Conservation (phyloP, 2,329 filamentous ascomycete species). For the Diaporthe nobilis region DNA sequence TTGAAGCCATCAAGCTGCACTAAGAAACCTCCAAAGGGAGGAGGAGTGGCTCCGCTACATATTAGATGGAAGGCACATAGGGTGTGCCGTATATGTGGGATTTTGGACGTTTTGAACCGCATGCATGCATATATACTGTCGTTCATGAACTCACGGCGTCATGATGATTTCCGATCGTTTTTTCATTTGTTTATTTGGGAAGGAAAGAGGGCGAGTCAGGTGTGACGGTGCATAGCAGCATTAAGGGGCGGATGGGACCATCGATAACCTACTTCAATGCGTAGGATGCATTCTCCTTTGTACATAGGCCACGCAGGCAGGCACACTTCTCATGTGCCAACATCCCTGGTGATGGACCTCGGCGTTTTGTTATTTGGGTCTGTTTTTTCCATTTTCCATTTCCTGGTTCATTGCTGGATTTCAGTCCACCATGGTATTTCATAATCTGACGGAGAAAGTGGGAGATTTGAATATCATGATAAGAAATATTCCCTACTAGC, state of each 20-base stretch:
- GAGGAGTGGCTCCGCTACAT: neutral
- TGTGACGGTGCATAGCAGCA: slow-evolving; percentile 32
- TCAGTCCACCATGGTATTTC: slow-evolving; percentile 2
- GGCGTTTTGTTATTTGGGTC: neutral
- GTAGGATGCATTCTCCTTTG: slow-evolving; percentile 16
- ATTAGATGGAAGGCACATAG: neutral
- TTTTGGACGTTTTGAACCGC: neutral
- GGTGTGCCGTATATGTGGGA: neutral
- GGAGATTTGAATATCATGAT: slow-evolving; percentile 5
- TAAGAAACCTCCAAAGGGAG: neutral
- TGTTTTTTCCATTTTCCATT: neutral
- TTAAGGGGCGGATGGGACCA: slow-evolving; percentile 14
- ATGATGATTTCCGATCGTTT: neutral
- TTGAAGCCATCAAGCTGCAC: slow-evolving; percentile 63
- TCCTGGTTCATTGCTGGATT: neutral
- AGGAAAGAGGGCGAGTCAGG: neutral
- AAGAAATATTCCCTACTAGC: neutral
- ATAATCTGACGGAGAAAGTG: slow-evolving; percentile 4
- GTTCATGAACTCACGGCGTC: slow-evolving; percentile 28
- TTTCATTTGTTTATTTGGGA: slow-evolving; percentile 11
- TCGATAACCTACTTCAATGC: slow-evolving; percentile 3
- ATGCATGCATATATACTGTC: slow-evolving; percentile 23
- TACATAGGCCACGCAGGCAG: slow-evolving; percentile 19
- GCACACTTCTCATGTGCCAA: neutral
- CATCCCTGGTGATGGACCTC: slow-evolving; percentile 10